Conservation (phyloP, 805 yeast genomes). For the Zygosaccharomyces rouxii region DNA sequence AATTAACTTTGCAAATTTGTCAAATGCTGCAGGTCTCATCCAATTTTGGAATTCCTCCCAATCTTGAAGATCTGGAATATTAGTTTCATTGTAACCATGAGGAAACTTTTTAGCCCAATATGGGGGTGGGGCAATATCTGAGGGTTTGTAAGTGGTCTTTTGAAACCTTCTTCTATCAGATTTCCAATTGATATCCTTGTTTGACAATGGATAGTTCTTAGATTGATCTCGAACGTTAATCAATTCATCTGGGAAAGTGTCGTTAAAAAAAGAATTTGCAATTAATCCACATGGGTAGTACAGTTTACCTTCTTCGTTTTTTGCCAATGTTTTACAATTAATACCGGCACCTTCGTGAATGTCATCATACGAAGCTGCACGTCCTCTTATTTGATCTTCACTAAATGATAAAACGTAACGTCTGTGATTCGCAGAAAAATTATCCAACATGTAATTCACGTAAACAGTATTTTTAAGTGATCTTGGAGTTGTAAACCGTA, state of each 20-base stretch:
- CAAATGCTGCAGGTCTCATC: conserved; percentile 87
- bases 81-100: conserved; percentile 79
- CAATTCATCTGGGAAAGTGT: conserved; percentile 53
- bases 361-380: conserved; percentile 51
- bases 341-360: conserved; percentile 48
- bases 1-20: conserved; percentile 61
- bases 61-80: conserved; percentile 66
- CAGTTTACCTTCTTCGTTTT: conserved; percentile 49
- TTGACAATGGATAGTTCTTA: conserved; percentile 37
- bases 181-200: conserved; percentile 76
- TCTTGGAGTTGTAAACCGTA: conserved; percentile 69
- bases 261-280: conserved; percentile 90
- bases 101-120: conserved; percentile 81
- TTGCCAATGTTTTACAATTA: conserved; percentile 63
- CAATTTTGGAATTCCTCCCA: conserved; percentile 92
- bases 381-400: conserved; percentile 78
- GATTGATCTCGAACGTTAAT: conserved; percentile 35
- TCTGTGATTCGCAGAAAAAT: conserved; percentile 91
- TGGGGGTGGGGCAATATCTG: conserved; percentile 87
- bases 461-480: conserved; percentile 71
- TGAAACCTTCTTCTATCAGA: conserved; percentile 70
- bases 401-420: conserved; percentile 87
- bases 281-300: conserved; percentile 93
- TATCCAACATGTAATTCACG: conserved; percentile 77
- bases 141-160: conserved; percentile 61